Percentiles rank a stretch among this genome's conserved stretches.
Evolutionary conservation across 192 early-diverging fungal genomes (phyloP).

Genomic region (Linnemannia zychae): DNA sequence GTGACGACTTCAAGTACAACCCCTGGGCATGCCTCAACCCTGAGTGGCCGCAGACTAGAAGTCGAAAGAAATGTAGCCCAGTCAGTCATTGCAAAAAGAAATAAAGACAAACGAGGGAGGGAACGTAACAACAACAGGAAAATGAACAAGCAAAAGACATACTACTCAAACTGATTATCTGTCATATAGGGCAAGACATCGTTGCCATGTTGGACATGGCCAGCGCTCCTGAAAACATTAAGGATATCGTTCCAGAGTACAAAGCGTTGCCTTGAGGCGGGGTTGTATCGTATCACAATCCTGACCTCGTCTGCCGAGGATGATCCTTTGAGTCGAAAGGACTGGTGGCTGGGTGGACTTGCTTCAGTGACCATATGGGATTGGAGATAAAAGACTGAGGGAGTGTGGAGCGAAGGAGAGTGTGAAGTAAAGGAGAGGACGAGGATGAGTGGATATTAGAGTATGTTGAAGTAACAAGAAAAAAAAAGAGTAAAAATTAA

Average conservation of each 20-base stretch:
- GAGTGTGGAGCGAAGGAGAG: not conserved
- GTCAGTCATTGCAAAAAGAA: not conserved
- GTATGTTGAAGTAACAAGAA: not conserved
- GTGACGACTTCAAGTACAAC: slow-evolving; percentile 9
- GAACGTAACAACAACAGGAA: too few species aligned
- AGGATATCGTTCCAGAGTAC: slow-evolving; percentile 16
- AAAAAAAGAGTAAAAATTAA: not conserved
- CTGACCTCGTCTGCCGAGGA: not conserved
- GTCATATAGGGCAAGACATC: slow-evolving; percentile 1
- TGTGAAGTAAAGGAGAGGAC: not conserved
- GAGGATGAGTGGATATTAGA: not conserved
- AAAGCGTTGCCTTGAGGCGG: not conserved
- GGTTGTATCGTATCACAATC: not conserved
- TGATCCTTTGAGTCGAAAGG: not conserved
- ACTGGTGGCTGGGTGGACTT: not conserved
- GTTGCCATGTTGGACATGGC: not conserved
- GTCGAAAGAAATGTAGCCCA: not conserved
- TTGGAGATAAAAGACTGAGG: not conserved
- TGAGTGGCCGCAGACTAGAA: slow-evolving; percentile 16
- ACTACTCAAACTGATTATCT: slow-evolving; percentile 6
- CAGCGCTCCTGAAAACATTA: not conserved
- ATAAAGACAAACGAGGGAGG: not conserved
- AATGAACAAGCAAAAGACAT: not conserved
- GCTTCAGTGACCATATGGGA: not conserved
- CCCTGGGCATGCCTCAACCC: slow-evolving; percentile 6